Base-by-base conservation (phyloP, 768 basidiomycete species). In the Trametes punicea region DNA sequence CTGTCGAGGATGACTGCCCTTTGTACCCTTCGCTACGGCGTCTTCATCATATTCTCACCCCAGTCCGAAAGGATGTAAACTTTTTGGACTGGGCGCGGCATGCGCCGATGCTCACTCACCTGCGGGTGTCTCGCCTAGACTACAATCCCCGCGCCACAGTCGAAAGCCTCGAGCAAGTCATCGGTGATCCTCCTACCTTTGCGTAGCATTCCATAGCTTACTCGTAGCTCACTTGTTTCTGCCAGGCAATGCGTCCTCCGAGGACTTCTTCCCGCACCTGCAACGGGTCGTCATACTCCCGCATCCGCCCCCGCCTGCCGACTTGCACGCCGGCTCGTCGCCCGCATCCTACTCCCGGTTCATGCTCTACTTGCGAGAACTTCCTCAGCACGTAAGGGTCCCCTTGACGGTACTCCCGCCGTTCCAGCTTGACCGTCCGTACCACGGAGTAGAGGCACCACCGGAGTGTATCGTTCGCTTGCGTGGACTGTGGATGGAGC, bases 11-110 rank as follows among this genome's bases (percentile, higher is more conserved):
- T 29, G 51, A 26, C 9, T 15, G 33, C 0, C 27, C 31, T 0
- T 44, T 60, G 21, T 60, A 60, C 30, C 58, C 58, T 8, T 31
- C 48, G 26, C 49, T 60, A 26, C 30, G 29, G 34, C 34, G 58
- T 25, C 53, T 60, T n/a, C 58, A 60, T 36, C 58, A 46, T 18
- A 46, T 60, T 31, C 46, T 55, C 13, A 55, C 53, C 7, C 54
- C 50, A 1, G 47, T 51, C 5, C 31, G 36, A 27, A 46, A 52
- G 23, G 53, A 47, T n/a, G 53, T 55, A 8, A 41, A 60, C 53
- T 51, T 60, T 25, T 1, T 47, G 15, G 26, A 51, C 4, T 60
- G 58, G 58, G 49, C 48, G n/a, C 15, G n/a, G 3, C 54, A 55
- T 21, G 58, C 58, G 8, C 53, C 58, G 18, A 27, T 23, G 29